Conservation (phyloP, 106 monocot species). For the Amphibolis antarctica region DNA sequence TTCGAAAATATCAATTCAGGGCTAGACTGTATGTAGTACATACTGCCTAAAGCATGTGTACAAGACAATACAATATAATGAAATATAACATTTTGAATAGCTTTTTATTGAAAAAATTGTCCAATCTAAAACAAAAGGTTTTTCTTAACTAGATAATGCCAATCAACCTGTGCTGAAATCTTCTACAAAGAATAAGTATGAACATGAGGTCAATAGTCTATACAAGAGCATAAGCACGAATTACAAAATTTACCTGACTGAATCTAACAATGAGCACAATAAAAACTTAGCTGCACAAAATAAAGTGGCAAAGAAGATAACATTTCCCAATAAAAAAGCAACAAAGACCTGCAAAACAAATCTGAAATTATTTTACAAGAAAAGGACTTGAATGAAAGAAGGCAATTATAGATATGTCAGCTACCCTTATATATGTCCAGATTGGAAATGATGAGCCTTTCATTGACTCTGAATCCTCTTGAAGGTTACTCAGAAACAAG, state of each 20-base stretch:
- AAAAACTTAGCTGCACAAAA: conserved; percentile 1
- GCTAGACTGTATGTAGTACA: too few relatives aligned
- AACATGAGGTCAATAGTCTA: background rate
- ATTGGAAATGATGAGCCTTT: background rate
- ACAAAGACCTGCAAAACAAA: background rate
- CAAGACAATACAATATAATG: too few relatives aligned
- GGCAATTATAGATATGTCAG: background rate
- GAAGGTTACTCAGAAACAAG: background rate
- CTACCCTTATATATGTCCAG: conserved; percentile 7
- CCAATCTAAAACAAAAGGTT: too few relatives aligned
- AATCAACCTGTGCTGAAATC: too few relatives aligned
- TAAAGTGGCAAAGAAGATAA: background rate
- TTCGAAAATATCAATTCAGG: too few relatives aligned
- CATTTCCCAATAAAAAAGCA: conserved; percentile 6
- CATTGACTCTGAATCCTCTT: background rate
- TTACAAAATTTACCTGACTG: background rate
- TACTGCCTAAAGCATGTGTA: too few relatives aligned
- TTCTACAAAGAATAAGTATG: too few relatives aligned
- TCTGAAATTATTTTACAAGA: background rate
- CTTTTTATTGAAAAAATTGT: too few relatives aligned
- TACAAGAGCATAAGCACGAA: background rate
- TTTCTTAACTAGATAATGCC: too few relatives aligned
- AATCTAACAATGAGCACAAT: background rate
- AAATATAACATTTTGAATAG: too few relatives aligned
- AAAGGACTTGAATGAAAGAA: background rate